Conservation (phyloP, 2,329 filamentous ascomycete genomes). For the Microdochium bolleyi region DNA sequence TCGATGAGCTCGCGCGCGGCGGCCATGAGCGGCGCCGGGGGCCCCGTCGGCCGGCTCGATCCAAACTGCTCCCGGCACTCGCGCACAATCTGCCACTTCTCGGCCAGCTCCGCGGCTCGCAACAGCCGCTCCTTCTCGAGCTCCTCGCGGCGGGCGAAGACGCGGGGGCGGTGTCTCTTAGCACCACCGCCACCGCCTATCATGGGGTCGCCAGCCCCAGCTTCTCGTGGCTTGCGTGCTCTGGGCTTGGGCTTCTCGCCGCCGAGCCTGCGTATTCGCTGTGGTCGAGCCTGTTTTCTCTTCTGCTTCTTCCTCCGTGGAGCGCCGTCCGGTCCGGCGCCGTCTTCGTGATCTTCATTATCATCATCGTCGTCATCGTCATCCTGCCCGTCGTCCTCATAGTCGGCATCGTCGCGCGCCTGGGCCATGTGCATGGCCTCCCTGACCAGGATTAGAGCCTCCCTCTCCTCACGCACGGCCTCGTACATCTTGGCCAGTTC, state of each 20-base stretch:
- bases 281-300: slow-evolving; percentile 3
- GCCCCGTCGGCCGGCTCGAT: slow-evolving; percentile 24
- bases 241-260: slow-evolving; percentile 8
- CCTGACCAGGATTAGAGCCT: slow-evolving; percentile 69
- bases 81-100: slow-evolving; percentile 29
- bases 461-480: slow-evolving; percentile 60
- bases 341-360: slow-evolving; percentile 17
- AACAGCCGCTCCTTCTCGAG: slow-evolving; percentile 17
- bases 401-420: slow-evolving; percentile 25
- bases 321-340: slow-evolving; percentile 3
- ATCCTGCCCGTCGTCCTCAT: slow-evolving; percentile 13
- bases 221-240: neutral
- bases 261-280: slow-evolving; percentile 1
- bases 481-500: slow-evolving; percentile 83
- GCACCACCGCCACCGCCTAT: slow-evolving; percentile 5
- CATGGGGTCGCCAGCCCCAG: neutral
- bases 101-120: slow-evolving; percentile 20
- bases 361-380: slow-evolving; percentile 10
- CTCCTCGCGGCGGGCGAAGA: slow-evolving; percentile 21
- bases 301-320: slow-evolving; percentile 18
- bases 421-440: slow-evolving; percentile 63
- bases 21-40: slow-evolving; percentile 46
- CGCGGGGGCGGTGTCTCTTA: slow-evolving; percentile 12
- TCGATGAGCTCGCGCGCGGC: slow-evolving; percentile 52
- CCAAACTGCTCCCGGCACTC: slow-evolving; percentile 11